A percentile compares a stretch with the other conserved stretches of the same genome.
phyloP scores from a whole-genome alignment of 306 rosid genomes.

The Biancaea sappan region DNA sequence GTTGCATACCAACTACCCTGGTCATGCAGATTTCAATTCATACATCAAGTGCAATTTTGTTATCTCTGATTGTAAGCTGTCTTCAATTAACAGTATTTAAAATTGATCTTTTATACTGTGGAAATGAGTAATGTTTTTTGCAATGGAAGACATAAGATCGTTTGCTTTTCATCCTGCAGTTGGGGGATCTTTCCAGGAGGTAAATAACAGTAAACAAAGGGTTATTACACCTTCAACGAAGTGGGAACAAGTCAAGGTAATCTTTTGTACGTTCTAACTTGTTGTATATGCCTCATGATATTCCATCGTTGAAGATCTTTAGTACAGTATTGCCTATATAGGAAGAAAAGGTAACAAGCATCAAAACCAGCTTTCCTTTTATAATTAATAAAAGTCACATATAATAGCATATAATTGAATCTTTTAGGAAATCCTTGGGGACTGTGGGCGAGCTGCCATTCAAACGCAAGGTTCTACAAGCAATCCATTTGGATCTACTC shows the following conservation, averaged over 20 bases:
- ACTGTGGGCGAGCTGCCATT: constrained; percentile 97
- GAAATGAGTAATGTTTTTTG: constrained; percentile 13
- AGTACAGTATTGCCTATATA: constrained; percentile 1
- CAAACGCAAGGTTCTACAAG: constrained; percentile 96
- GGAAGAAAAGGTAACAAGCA: constrained; percentile 21
- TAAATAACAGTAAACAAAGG: constrained; percentile 49
- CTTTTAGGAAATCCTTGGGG: constrained; percentile 87
- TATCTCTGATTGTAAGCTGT: constrained; percentile 62
- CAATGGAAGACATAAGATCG: constrained; percentile 16
- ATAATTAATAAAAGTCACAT: not conserved
- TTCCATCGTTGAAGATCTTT: constrained; percentile 1
- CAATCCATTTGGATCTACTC: constrained; percentile 96
- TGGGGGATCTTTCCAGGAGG: constrained; percentile 72
- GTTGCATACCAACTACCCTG: constrained; percentile 91
- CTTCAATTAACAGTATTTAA: constrained; percentile 20
- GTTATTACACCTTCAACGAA: constrained; percentile 78
- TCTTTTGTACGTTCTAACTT: constrained; percentile 18
- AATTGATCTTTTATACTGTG: constrained; percentile 10
- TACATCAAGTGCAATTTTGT: constrained; percentile 95
- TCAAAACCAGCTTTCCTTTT: constrained; percentile 13
- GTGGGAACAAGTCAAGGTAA: constrained; percentile 98
- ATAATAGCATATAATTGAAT: constrained; percentile 22
- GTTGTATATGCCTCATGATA: constrained; percentile 4
- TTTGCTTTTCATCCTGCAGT: constrained; percentile 43
- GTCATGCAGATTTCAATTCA: constrained; percentile 96